Evolutionary conservation across 768 basidiomycete species (phyloP).

Genomic region (Auriculariales sp.): DNA sequence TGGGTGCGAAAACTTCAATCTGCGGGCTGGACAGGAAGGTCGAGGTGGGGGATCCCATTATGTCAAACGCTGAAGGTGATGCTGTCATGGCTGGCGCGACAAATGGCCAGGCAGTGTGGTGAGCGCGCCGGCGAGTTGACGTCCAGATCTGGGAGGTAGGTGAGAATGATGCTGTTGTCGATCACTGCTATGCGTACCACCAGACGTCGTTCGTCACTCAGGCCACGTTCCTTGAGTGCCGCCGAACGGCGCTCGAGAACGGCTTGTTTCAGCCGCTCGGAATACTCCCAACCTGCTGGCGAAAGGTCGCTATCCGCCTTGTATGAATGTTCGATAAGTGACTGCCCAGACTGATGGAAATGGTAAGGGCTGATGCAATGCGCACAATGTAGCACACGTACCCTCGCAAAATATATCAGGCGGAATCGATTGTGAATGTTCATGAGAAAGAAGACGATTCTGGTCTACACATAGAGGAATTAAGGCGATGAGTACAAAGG

Average conservation of each 20-base stretch:
- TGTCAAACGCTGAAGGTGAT: not conserved
- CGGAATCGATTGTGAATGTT: constrained; percentile 92
- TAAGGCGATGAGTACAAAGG: constrained; percentile 3
- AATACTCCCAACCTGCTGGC: constrained; percentile 90
- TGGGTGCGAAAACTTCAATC: too few relatives aligned
- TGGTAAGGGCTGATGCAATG: not conserved
- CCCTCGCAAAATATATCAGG: constrained; percentile 92
- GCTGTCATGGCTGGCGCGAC: constrained; percentile 15
- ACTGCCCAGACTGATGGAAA: constrained; percentile 75
- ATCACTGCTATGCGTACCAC: constrained; percentile 33
- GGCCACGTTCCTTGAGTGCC: constrained; percentile 55
- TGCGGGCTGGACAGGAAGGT: too few relatives aligned
- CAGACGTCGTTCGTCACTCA: constrained; percentile 42
- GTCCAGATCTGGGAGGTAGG: constrained; percentile 75
- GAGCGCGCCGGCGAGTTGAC: constrained; percentile 79
- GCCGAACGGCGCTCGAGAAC: constrained; percentile 73
- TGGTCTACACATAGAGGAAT: constrained; percentile 35
- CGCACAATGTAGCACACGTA: constrained; percentile 24
- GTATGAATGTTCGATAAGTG: constrained; percentile 95
- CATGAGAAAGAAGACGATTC: constrained; percentile 98
- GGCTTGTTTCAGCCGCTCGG: constrained; percentile 78
- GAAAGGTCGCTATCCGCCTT: constrained; percentile 97
- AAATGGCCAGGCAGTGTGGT: constrained; percentile 97
- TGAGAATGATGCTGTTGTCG: not conserved
- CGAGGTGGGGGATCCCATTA: too few relatives aligned